Base-by-base conservation (phyloP, 2,329 filamentous ascomycete species). In the Fusarium sp. region DNA sequence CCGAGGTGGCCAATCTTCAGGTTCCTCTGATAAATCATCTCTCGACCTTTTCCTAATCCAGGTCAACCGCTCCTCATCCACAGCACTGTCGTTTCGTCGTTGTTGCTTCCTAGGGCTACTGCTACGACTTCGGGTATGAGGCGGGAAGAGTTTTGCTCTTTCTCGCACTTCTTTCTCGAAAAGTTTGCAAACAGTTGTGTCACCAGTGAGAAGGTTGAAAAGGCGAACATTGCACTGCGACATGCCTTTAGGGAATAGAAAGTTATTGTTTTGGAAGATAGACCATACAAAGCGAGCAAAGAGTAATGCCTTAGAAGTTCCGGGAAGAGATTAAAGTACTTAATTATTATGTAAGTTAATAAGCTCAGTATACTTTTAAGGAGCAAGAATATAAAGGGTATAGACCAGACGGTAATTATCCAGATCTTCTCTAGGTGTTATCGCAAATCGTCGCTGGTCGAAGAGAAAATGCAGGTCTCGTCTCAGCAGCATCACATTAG, bases 401-500 rank as follows among this genome's bases (percentile, higher is more conserved):
- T 10, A 30, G 22, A 9, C 22, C 32, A 15, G 20, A 10, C 9
- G 11, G 8, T 46, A 41, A 2, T 27, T n/a, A 14, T 37, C 41
- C 14, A 10, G 41, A n/a, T 39, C 22, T 7, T n/a, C 8, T n/a
- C 33, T 25, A 7, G 33, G 41, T 37, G 40, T 32, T 4, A 55
- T 20, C 7, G 43, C 17, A 55, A 55, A 55, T 10, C 41, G 51
- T 5, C 43, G 41, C n/a, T 46, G 30, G 25, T 55, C 51, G 15
- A 55, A 46, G 32, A 55, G 41, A 32, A 19, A 15, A 22, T 55
- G 41, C 17, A 55, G 51, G n/a, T 55, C 51, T 40, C n/a, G n/a
- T 20, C 51, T 25, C 7, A 53, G 27, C 4, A 47, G 41, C 7
- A 55, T n/a, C 32, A 55, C 39, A n/a, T 55, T 47, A 11, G 11